Evolutionary conservation across 805 yeast genomes (phyloP).

Genomic region (Aciculoconidium aculeatum): DNA sequence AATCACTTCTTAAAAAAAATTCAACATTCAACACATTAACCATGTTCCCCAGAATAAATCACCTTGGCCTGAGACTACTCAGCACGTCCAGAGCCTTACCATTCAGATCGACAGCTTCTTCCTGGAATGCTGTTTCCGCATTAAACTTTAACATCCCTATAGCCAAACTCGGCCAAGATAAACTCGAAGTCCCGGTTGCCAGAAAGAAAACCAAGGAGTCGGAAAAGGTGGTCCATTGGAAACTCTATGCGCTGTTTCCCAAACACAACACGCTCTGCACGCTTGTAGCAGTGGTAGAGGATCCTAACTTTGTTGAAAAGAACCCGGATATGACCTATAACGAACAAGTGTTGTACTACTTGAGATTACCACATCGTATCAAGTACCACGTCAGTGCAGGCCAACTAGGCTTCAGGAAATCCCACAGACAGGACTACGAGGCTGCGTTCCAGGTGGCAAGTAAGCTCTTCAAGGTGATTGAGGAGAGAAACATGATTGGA

Average conservation of each 20-base stretch:
- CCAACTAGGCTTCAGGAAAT: slow-evolving; percentile 79
- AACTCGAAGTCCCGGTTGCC: too few relatives aligned
- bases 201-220: slow-evolving; percentile 7
- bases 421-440: slow-evolving; percentile 89
- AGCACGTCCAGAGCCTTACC: too few relatives aligned
- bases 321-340: slow-evolving; percentile 53
- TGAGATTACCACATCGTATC: slow-evolving; percentile 74
- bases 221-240: slow-evolving; percentile 52
- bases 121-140: too few relatives aligned
- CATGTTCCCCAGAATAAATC: too few relatives aligned
- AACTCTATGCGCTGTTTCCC: slow-evolving; percentile 69
- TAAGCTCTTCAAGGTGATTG: slow-evolving; percentile 64
- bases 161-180: neutral
- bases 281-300: slow-evolving; percentile 64
- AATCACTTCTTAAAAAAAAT: too few relatives aligned
- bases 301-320: slow-evolving; percentile 49
- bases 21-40: too few relatives aligned
- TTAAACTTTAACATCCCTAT: too few relatives aligned
- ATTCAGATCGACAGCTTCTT: too few relatives aligned
- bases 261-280: slow-evolving; percentile 82
- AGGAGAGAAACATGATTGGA: slow-evolving; percentile 51
- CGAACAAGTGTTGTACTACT: slow-evolving; percentile 69
- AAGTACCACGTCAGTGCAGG: slow-evolving; percentile 73
- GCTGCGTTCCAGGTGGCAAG: slow-evolving; percentile 84
- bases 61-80: too few relatives aligned